A percentile compares a stretch with the other conserved stretches of the same genome.
Evolutionary conservation across 208 protist genomes (phyloP).

Genomic region (Naegleria gruberi): DNA sequence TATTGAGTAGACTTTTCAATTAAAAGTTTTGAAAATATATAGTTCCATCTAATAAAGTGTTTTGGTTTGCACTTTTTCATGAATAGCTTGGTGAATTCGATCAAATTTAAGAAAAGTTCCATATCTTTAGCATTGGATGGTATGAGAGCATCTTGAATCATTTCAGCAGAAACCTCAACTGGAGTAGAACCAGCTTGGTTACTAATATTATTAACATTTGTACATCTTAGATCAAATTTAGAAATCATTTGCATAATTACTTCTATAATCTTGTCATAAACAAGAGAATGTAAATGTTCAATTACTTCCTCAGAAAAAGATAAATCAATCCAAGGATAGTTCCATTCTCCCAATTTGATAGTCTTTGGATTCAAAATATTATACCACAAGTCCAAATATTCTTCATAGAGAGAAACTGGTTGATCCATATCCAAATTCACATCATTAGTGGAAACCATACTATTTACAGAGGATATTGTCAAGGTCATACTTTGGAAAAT

Average conservation of each 20-base stretch:
- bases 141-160: background rate
- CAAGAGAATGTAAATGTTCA: background rate
- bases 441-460: background rate
- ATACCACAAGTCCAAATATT: constrained; percentile 19
- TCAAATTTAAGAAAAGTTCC: constrained; percentile 35
- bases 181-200: background rate
- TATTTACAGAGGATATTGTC: constrained; percentile 12
- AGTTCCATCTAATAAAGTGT: constrained; percentile 17
- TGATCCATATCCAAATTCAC: background rate
- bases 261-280: constrained; percentile 17
- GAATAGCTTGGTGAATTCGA: constrained; percentile 17
- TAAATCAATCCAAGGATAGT: constrained; percentile 28
- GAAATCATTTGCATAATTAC: constrained; percentile 14
- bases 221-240: constrained; percentile 24
- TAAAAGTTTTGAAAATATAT: constrained; percentile 7
- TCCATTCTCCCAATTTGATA: background rate
- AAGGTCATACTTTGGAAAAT: constrained; percentile 27
- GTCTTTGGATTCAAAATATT: constrained; percentile 19
- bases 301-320: background rate
- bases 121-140: constrained; percentile 32
- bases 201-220: background rate
- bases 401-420: background rate
- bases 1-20: background rate
- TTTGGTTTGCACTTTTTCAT: background rate
- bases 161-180: background rate